Percentiles rank a stretch among this genome's conserved stretches.
Evolutionary conservation across 352 stramenopile species (phyloP).

Genomic region (Aphanomyces invadans): DNA sequence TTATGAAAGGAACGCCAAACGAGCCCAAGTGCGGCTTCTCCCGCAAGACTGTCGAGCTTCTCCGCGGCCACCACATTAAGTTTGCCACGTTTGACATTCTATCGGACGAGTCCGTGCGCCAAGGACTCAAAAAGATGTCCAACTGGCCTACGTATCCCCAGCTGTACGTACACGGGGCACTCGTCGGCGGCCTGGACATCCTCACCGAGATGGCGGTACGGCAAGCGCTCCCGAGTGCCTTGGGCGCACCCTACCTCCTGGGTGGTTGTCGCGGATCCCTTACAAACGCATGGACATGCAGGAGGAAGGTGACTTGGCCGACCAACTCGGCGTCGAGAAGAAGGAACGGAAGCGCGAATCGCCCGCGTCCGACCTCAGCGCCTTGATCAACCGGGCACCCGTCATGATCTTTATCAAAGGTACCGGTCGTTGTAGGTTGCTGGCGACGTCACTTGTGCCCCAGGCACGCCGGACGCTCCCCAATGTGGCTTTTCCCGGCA

Average conservation of each 20-base stretch:
- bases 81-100: constrained; percentile 96
- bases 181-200: constrained; percentile 93
- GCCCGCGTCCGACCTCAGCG: constrained; percentile 60
- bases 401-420: constrained; percentile 99
- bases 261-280: too few relatives aligned
- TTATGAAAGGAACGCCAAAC: constrained; percentile 91
- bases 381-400: constrained; percentile 82
- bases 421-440: constrained; percentile 10
- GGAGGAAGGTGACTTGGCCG: constrained; percentile 82
- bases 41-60: constrained; percentile 87
- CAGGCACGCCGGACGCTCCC: constrained; percentile 72
- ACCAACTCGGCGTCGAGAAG: constrained; percentile 86
- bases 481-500: constrained; percentile 95
- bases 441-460: background rate
- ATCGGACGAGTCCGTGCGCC: constrained; percentile 81
- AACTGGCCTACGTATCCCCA: constrained; percentile 98
- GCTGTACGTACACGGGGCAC: constrained; percentile 92
- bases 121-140: constrained; percentile 93
- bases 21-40: constrained; percentile 93
- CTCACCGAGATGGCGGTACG: constrained; percentile 88
- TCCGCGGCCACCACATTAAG: constrained; percentile 82
- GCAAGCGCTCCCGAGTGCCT: background rate
- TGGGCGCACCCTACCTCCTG: too few relatives aligned
- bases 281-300: background rate
- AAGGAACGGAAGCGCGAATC: constrained; percentile 59